Evolutionary conservation across 352 stramenopile genomes (phyloP), one percentile per base, ranked within the genome.

Genomic region (Phytophthora constricta): DNA sequence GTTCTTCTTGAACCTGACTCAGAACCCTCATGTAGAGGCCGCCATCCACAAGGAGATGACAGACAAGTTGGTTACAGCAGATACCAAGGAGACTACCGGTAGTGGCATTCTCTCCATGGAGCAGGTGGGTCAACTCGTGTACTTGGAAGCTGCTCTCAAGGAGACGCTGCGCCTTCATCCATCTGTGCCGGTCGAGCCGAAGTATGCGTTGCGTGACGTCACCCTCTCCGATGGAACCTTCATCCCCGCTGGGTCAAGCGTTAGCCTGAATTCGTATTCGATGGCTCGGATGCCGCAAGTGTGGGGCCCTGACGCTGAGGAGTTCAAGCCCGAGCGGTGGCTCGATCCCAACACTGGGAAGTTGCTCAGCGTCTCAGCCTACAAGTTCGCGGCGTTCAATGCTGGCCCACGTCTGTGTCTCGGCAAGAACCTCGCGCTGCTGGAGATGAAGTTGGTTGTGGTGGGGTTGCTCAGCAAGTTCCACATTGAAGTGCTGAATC

Each of bases 391-490:
- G 9, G 41, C 73, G 5, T 94, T 94, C 70, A 74, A 87, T 64
- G 77, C 70, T 10, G 86, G 86, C 3, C 76, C 74, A 23, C 71
- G 86, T n/a, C 59, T 68, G 14, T 93, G 86, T 42, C 62, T 92
- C 2, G 86, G 86, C 28, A 79, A 72, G 58, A 73, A 72, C n/a
- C 58, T 95, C 1, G 86, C 86, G 42, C 76, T 92, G 59, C 60
- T 92, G 10, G 79, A 94, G 70, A 87, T 92, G 64, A 91, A 93
- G 70, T 62, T 91, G 31, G 56, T 87, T 14, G 53, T 84, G 8
- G 52, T 68, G 2, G 64, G 62, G 2, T 49, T 94, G 11, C 49
- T 95, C 14, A 56, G 61, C 39, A 76, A 72, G 46, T 91, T 90
- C 50, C 43, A 76, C n/a, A 25, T 92, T n/a, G 22, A 67, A 5